Base-by-base conservation (phyloP, 2,329 filamentous ascomycete genomes). In the Trichoderma sp. region DNA sequence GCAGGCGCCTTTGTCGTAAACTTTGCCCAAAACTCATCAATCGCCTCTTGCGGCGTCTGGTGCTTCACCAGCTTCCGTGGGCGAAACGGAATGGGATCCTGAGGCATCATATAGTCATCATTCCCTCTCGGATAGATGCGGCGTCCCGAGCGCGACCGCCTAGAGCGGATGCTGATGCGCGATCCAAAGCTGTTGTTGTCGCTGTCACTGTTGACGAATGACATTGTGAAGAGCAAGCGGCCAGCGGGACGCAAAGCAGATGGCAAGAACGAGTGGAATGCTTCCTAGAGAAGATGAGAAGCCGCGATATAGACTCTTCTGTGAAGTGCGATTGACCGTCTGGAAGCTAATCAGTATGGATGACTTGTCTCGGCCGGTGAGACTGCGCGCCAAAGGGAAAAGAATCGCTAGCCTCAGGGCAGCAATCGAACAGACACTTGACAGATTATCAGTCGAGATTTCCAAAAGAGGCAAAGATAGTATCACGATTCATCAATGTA, bases 11-110 rank as follows among this genome's bases (percentile, higher is more conserved):
- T 93, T 69, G 91, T 91, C 16, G 89, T 92, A 79, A 95, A 94
- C 75, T 91, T 91, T 71, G 87, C 84, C 93, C 93, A 95, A 81
- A 95, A 95, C 76, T 93, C 89, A 78, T 94, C 90, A 75, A 95
- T 89, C 31, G 86, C 88, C 75, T 91, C 88, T 81, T 95, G 93
- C 0, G 93, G 93, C 8, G 90, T 84, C 79, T 90, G 88, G 75
- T 89, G 87, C 79, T 88, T 89, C 66, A 74, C 53, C 31, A 68
- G 14, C 29, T 53, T 60, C 35, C 75, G 73, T 38, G 33, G 35
- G 18, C 31, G 60, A 14, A 60, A 7, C 60, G 74, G 31, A 3
- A 62, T 11, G 3, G 60, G 27, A 56, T 64, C 60, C 16, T 50
- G 41, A 45, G 62, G 14, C 14, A 31, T 31, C 74, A 75, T 75